Base-by-base conservation (phyloP, 441 rosid genomes). In the Populus tomentosa region DNA sequence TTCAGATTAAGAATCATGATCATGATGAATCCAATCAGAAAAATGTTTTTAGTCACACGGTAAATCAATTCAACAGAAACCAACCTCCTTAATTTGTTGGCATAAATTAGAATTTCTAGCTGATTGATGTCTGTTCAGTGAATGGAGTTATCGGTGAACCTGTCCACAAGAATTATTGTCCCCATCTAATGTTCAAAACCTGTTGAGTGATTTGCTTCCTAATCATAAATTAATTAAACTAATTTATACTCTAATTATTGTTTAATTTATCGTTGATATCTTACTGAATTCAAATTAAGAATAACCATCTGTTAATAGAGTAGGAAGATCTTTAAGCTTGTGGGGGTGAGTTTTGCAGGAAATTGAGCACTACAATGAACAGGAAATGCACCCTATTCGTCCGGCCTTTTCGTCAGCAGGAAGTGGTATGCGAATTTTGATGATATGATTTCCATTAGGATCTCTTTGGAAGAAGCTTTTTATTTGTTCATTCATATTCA, bases 331-430 rank as follows among this genome's bases (percentile, higher is more conserved):
- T n/a, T 50, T 69, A 40, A 38, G 36, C 10, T 5, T 16, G 18
- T 18, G 77, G 13, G 23, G 71, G 8, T 35, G 73, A 61, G 38
- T 78, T 23, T 71, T 77, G 77, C 89, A 90, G 97, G 98, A 89
- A 80, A 91, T 81, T 82, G 92, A 90, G 67, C 89, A 93, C 70
- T 80, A 82, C 69, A 80, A 83, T 69, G 85, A 80, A 56, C 89
- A 86, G 77, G 89, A 88, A 61, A 77, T 86, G 85, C 89, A 86
- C 69, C 75, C 84, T 35, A 86, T 84, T 36, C 91, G 89, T 28
- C 90, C 73, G 9, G 89, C 90, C 67, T 88, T 91, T 72, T 91
- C 97, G 61, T 84, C 87, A 69, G 87, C 94, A 28, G 98, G 94
- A 84, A 94, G 97, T 76, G 89, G 97, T 92, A 89, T 75, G 85